A percentile compares a stretch with the other conserved stretches of the same genome.
These are phyloP conservation scores for Trichoderma guizhouense DNA, from an alignment of 2,329 filamentous ascomycete species.

Conservation along the genomic window DNA sequence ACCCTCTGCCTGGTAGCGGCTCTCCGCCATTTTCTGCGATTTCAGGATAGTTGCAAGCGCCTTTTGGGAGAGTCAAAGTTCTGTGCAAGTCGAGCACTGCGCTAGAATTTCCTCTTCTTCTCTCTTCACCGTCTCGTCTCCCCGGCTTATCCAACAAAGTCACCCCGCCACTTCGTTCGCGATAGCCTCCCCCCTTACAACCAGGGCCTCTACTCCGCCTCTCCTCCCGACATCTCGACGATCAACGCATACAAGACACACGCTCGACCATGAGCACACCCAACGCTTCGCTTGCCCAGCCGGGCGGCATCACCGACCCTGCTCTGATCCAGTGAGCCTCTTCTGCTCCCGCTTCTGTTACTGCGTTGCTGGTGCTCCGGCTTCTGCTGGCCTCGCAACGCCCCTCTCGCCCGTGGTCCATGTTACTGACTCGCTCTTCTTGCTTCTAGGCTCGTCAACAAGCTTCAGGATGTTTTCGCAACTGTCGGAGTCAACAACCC, in stretches of 20 bases:
- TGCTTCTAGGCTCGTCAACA: slow-evolving; percentile 76
- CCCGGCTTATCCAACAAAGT: slow-evolving; percentile 10
- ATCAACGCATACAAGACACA: neutral
- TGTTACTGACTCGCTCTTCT: slow-evolving; percentile 14
- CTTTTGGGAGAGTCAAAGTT: neutral
- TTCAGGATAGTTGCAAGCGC: slow-evolving; percentile 7
- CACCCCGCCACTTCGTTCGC: slow-evolving; percentile 16
- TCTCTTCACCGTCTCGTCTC: slow-evolving; percentile 16
- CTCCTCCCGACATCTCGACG: neutral
- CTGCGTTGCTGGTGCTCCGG: neutral
- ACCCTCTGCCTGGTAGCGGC: slow-evolving; percentile 10
- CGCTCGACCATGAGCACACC: slow-evolving; percentile 31
- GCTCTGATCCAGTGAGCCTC: slow-evolving; percentile 59
- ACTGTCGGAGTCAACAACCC: slow-evolving; percentile 99
- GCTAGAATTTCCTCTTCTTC: neutral
- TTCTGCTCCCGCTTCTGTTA: neutral
- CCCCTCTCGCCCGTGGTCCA: neutral
- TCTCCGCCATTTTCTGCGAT: neutral
- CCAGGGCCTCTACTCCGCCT: neutral
- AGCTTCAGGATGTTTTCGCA: slow-evolving; percentile 98
- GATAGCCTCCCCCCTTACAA: slow-evolving; percentile 7
- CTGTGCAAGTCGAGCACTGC: neutral
- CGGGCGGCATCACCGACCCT: slow-evolving; percentile 63
- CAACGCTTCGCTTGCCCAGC: slow-evolving; percentile 36
- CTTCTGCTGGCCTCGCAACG: slow-evolving; percentile 16